These are phyloP conservation scores for Adansonia grandidieri DNA, from an alignment of 441 rosid genomes.

Conservation along the genomic window DNA sequence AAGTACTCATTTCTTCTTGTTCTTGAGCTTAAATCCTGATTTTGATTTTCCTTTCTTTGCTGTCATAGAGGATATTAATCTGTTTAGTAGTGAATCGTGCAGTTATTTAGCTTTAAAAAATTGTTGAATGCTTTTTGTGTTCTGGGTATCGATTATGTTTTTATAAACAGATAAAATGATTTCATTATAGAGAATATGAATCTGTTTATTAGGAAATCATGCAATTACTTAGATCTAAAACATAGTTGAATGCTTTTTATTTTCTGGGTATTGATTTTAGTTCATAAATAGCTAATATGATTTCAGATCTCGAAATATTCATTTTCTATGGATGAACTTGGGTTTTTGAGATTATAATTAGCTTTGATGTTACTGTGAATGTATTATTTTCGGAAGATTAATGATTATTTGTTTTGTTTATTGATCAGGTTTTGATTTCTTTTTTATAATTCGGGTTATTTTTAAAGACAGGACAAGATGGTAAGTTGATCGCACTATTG, in stretches of 20 bases:
- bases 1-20: background rate
- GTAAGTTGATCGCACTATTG: constrained; percentile 27
- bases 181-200: background rate
- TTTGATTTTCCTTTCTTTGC: background rate
- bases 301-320: background rate
- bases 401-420: background rate
- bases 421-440: constrained; percentile 16
- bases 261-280: background rate
- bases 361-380: background rate
- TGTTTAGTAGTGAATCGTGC: no score
- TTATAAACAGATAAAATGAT: no score
- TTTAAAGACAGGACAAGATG: constrained; percentile 45
- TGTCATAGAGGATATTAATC: background rate
- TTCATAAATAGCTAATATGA: background rate
- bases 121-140: no score
- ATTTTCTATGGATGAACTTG: background rate
- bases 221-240: background rate
- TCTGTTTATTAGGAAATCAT: background rate
- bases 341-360: background rate
- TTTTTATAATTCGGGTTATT: constrained; percentile 18
- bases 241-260: background rate
- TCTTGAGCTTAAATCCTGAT: background rate
- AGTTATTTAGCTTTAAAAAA: no score
- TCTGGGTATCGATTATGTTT: no score
- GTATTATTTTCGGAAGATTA: background rate